Evolutionary conservation across 345 rosid genomes (phyloP).

Genomic region (Salix udensis): DNA sequence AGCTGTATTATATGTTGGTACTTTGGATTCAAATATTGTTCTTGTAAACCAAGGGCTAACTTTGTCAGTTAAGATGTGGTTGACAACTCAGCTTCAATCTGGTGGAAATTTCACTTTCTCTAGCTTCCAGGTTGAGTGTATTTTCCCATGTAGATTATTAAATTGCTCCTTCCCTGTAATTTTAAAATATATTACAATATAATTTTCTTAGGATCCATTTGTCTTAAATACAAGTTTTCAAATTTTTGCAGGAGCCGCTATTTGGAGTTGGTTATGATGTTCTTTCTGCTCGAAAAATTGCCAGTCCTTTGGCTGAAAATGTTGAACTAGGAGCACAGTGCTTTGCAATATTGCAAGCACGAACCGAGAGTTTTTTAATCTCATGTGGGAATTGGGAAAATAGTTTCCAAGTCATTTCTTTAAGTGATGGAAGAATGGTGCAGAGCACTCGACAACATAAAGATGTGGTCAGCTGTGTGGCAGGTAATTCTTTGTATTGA

Average conservation of each 20-base stretch:
- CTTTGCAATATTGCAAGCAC: conserved; percentile 70
- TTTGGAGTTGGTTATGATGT: conserved; percentile 92
- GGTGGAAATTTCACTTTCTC: conserved; percentile 97
- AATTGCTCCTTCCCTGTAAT: not conserved
- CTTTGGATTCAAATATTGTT: conserved; percentile 73
- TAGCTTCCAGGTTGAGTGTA: conserved; percentile 62
- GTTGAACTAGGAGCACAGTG: conserved; percentile 79
- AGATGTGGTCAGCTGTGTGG: conserved; percentile 97
- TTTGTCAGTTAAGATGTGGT: conserved; percentile 88
- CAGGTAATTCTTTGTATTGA: conserved; percentile 52
- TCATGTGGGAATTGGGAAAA: conserved; percentile 99
- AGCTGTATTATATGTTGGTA: conserved; percentile 63
- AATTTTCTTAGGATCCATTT: not conserved
- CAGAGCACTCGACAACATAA: conserved; percentile 93
- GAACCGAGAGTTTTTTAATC: conserved; percentile 70
- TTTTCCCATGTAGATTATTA: not conserved
- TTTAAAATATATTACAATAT: conserved; percentile 13
- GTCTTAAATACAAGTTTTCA: conserved; percentile 8
- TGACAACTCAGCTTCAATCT: conserved; percentile 87
- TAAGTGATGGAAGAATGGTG: conserved; percentile 86
- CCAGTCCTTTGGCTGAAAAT: conserved; percentile 76
- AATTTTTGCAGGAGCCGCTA: conserved; percentile 72
- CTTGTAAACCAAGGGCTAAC: conserved; percentile 82
- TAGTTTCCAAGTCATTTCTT: conserved; percentile 83
- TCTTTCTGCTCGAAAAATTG: conserved; percentile 81